Conservation (phyloP, 2,329 filamentous ascomycete species). For the Emergomyces africanus region DNA sequence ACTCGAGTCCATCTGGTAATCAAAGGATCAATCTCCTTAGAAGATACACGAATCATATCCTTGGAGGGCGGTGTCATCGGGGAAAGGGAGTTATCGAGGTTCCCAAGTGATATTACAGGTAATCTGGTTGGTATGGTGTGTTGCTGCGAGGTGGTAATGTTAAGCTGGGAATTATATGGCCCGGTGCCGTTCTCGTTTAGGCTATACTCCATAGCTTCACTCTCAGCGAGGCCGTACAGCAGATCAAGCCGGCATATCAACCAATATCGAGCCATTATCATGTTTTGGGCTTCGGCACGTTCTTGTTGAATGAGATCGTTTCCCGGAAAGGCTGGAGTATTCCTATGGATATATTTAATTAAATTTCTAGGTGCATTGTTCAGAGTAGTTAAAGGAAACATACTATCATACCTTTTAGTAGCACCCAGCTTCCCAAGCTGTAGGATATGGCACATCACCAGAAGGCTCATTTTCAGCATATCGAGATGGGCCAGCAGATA, state of each 20-base stretch:
- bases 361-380: not conserved
- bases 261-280: slow-evolving; percentile 33
- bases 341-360: slow-evolving; percentile 6
- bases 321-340: slow-evolving; percentile 9
- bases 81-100: slow-evolving; percentile 21
- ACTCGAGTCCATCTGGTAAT: slow-evolving; percentile 18
- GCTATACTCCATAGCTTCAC: slow-evolving; percentile 21
- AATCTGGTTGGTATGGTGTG: slow-evolving; percentile 15
- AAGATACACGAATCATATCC: slow-evolving; percentile 28
- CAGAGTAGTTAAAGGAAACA: not conserved
- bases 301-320: slow-evolving; percentile 27
- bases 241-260: slow-evolving; percentile 25
- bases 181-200: slow-evolving; percentile 10
- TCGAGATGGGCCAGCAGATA: slow-evolving; percentile 32
- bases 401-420: slow-evolving; percentile 13
- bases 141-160: slow-evolving; percentile 4
- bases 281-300: slow-evolving; percentile 30
- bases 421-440: slow-evolving; percentile 25
- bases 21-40: slow-evolving; percentile 22
- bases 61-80: slow-evolving; percentile 23
- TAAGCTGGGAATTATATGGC: slow-evolving; percentile 9
- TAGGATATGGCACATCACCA: slow-evolving; percentile 27
- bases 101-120: slow-evolving; percentile 20
- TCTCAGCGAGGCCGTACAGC: slow-evolving; percentile 24
- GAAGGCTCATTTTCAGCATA: slow-evolving; percentile 28